Conservation (phyloP, 2,329 filamentous ascomycete species). For the Aspergillus udagawae region DNA sequence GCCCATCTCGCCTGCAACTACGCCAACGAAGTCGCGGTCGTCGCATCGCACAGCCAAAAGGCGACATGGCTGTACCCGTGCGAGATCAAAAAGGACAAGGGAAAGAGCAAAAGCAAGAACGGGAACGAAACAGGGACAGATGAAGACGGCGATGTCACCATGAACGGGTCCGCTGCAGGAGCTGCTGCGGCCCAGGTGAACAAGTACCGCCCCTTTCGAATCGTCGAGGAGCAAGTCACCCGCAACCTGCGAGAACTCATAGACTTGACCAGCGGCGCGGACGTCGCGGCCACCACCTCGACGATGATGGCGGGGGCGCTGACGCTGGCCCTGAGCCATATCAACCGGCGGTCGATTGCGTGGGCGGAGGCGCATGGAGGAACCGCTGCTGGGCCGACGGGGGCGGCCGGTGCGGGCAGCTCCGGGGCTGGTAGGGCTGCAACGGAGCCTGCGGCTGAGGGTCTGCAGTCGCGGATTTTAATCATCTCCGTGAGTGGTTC, state of each 20-base stretch:
- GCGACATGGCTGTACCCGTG: slow-evolving; percentile 86
- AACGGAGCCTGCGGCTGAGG: slow-evolving; percentile 26
- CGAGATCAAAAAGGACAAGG: background rate
- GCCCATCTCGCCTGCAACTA: slow-evolving; percentile 93
- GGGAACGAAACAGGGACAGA: slow-evolving; percentile 10
- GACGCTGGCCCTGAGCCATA: slow-evolving; percentile 82
- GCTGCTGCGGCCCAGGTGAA: slow-evolving; percentile 56
- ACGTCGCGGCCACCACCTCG: slow-evolving; percentile 62
- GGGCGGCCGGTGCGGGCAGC: slow-evolving; percentile 27
- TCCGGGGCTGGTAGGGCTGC: slow-evolving; percentile 19
- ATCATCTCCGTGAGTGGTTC: slow-evolving; percentile 87
- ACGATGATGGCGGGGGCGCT: slow-evolving; percentile 89
- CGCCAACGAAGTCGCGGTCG: slow-evolving; percentile 84
- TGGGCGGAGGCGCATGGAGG: slow-evolving; percentile 56
- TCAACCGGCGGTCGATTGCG: slow-evolving; percentile 73
- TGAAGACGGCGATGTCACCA: slow-evolving; percentile 53
- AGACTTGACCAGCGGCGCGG: slow-evolving; percentile 58
- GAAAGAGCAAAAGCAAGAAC: slow-evolving; percentile 9
- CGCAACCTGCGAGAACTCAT: slow-evolving; percentile 71
- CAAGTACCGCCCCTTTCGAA: slow-evolving; percentile 88
- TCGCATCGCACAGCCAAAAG: slow-evolving; percentile 82
- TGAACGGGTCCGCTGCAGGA: slow-evolving; percentile 45
- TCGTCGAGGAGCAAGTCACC: slow-evolving; percentile 78
- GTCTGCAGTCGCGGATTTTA: slow-evolving; percentile 76
- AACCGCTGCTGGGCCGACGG: slow-evolving; percentile 33